Percentiles rank a stretch among this genome's conserved stretches.
phyloP scores from a whole-genome alignment of 2,329 filamentous ascomycete genomes.

The Aspergillus latus region DNA sequence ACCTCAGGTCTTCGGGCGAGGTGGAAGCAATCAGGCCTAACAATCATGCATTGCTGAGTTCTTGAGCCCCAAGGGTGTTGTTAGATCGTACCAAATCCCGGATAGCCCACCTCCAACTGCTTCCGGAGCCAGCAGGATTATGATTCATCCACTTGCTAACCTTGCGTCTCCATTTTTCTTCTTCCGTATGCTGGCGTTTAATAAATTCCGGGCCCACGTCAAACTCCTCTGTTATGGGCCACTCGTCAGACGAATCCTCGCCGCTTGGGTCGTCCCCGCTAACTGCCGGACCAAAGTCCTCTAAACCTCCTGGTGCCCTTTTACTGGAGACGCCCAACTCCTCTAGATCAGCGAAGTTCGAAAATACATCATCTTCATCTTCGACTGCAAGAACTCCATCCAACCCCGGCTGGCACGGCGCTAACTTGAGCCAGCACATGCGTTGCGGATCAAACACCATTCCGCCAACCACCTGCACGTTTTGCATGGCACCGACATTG shows the following conservation, averaged over 20 bases:
- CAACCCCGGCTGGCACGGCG: slow-evolving; percentile 43
- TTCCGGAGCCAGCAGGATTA: slow-evolving; percentile 47
- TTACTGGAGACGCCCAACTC: slow-evolving; percentile 41
- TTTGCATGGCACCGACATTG: slow-evolving; percentile 79
- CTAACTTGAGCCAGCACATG: slow-evolving; percentile 95
- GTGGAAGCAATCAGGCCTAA: neutral
- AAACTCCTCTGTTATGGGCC: slow-evolving; percentile 92
- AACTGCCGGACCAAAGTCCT: slow-evolving; percentile 28
- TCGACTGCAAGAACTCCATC: slow-evolving; percentile 57
- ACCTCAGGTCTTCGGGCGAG: neutral
- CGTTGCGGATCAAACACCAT: slow-evolving; percentile 98
- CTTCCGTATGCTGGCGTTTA: slow-evolving; percentile 82
- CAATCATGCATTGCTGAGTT: slow-evolving; percentile 14
- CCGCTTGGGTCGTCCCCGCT: slow-evolving; percentile 43
- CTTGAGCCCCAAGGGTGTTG: slow-evolving; percentile 18
- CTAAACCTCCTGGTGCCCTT: slow-evolving; percentile 26
- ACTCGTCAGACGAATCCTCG: slow-evolving; percentile 62
- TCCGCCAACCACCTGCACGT: slow-evolving; percentile 89
- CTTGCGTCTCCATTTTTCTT: slow-evolving; percentile 84
- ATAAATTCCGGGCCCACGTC: slow-evolving; percentile 96
- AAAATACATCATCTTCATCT: slow-evolving; percentile 91
- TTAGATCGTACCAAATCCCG: slow-evolving; percentile 46
- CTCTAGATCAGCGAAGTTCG: slow-evolving; percentile 88
- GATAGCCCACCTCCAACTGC: slow-evolving; percentile 75
- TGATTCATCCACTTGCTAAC: slow-evolving; percentile 79